Conservation (phyloP, 2,329 filamentous ascomycete genomes). For the Erysiphe neolycopersici region DNA sequence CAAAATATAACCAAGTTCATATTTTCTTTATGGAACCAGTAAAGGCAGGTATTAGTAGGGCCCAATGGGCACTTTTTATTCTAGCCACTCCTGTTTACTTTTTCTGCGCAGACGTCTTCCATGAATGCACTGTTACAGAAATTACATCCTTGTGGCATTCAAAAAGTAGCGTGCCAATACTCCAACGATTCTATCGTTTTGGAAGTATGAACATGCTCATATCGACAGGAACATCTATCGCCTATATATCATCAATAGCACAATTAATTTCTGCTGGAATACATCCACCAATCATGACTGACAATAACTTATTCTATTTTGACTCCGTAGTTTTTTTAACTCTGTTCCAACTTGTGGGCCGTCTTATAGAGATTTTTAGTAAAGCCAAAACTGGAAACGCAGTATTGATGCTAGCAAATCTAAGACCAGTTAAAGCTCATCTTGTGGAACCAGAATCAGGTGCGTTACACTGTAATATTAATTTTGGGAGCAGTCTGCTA, state of each 20-base stretch:
- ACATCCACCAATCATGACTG: slow-evolving; percentile 14
- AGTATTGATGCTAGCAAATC: slow-evolving; percentile 48
- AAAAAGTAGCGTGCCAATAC: too few species aligned
- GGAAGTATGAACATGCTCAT: too few species aligned
- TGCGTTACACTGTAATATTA: neutral
- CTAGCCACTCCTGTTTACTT: slow-evolving; percentile 72
- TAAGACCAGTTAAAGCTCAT: slow-evolving; percentile 51
- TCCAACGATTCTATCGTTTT: too few species aligned
- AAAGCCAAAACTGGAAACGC: slow-evolving; percentile 78
- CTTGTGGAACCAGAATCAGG: slow-evolving; percentile 24
- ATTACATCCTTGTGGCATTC: too few species aligned
- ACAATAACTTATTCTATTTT: slow-evolving; percentile 42
- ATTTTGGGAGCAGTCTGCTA: neutral
- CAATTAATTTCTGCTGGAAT: slow-evolving; percentile 27
- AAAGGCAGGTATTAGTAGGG: slow-evolving; percentile 45
- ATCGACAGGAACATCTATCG: too few species aligned
- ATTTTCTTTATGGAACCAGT: too few species aligned
- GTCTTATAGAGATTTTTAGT: slow-evolving; percentile 69
- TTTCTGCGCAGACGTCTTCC: slow-evolving; percentile 65
- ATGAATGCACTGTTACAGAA: slow-evolving; percentile 14
- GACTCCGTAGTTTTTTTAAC: slow-evolving; percentile 85
- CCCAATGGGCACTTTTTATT: slow-evolving; percentile 56
- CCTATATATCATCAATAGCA: too few species aligned
- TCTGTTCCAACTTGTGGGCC: slow-evolving; percentile 51
- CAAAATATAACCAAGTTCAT: too few species aligned